These are phyloP conservation scores for Halteria grandinella DNA, from an alignment of 73 alveolate genomes.

Conservation along the genomic window DNA sequence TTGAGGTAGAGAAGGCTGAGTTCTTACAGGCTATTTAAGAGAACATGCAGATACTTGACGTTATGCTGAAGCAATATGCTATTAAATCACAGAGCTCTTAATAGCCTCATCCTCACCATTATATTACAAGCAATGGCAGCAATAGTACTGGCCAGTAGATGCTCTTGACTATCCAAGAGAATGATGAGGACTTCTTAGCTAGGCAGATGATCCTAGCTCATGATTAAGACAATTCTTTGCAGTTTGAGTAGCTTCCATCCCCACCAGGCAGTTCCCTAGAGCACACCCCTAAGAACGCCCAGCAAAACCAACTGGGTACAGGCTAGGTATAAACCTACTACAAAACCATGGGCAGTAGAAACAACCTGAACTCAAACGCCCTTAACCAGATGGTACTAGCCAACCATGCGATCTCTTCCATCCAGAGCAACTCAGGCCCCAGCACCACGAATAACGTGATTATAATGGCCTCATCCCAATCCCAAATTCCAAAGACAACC, in stretches of 20 bases:
- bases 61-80: conserved; percentile 35
- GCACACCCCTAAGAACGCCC: conserved; percentile 8
- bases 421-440: too few relatives aligned
- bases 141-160: not conserved
- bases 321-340: not conserved
- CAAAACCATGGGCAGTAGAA: too few relatives aligned
- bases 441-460: too few relatives aligned
- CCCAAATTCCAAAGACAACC: too few relatives aligned
- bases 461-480: too few relatives aligned
- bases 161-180: not conserved
- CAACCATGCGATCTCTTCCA: too few relatives aligned
- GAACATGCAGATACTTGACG: conserved; percentile 28
- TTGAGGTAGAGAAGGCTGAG: conserved; percentile 26
- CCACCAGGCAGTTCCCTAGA: conserved; percentile 25
- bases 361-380: too few relatives aligned
- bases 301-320: not conserved
- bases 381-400: too few relatives aligned
- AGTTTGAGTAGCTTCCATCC: not conserved
- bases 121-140: not conserved
- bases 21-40: conserved; percentile 20
- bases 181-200: not conserved
- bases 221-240: not conserved
- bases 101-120: too few relatives aligned
- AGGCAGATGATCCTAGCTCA: not conserved
- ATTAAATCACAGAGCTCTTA: too few relatives aligned